These are phyloP conservation scores for Heterobasidion irregulare DNA, from an alignment of 1,284 basidiomycete genomes.

Conservation along the genomic window DNA sequence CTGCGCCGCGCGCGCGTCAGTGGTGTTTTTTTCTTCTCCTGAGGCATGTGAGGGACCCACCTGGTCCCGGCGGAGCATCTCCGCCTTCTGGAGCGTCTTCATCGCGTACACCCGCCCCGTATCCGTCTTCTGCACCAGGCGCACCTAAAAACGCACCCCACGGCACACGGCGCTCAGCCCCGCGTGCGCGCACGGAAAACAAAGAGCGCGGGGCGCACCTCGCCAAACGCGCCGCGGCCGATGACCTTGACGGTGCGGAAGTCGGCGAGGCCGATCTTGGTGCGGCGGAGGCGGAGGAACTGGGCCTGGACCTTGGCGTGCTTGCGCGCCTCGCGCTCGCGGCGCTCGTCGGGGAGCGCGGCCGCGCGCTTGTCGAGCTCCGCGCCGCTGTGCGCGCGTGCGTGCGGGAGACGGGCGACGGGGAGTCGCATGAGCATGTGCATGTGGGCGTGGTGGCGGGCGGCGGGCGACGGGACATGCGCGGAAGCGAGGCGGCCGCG, in stretches of 20 bases:
- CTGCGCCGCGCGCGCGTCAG: slow-evolving; percentile 27
- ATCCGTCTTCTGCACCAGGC: slow-evolving; percentile 94
- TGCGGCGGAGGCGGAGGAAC: slow-evolving; percentile 85
- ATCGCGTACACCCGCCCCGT: slow-evolving; percentile 99
- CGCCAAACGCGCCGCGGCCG: slow-evolving; percentile 97
- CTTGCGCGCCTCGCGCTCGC: slow-evolving; percentile 85
- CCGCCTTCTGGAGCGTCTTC: slow-evolving; percentile 97
- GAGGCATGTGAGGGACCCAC: slow-evolving; percentile 27
- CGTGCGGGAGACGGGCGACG: no score
- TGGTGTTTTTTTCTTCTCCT: no score
- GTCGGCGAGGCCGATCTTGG: slow-evolving; percentile 88
- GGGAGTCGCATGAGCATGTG: no score
- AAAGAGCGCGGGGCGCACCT: slow-evolving; percentile 42
- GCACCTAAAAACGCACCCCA: slow-evolving; percentile 26
- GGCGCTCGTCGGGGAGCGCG: slow-evolving; percentile 70
- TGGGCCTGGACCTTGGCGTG: slow-evolving; percentile 89
- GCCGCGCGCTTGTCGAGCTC: slow-evolving; percentile 39
- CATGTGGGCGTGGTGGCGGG: no score
- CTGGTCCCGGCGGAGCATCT: slow-evolving; percentile 99
- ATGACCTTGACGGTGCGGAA: slow-evolving; percentile 98
- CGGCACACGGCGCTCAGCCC: background rate
- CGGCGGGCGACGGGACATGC: no score
- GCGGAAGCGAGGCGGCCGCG: no score
- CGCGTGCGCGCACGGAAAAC: background rate
- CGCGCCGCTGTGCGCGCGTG: slow-evolving; percentile 4